Base-by-base conservation (phyloP, 2,329 filamentous ascomycete genomes). In the Talaromyces marneffei region DNA sequence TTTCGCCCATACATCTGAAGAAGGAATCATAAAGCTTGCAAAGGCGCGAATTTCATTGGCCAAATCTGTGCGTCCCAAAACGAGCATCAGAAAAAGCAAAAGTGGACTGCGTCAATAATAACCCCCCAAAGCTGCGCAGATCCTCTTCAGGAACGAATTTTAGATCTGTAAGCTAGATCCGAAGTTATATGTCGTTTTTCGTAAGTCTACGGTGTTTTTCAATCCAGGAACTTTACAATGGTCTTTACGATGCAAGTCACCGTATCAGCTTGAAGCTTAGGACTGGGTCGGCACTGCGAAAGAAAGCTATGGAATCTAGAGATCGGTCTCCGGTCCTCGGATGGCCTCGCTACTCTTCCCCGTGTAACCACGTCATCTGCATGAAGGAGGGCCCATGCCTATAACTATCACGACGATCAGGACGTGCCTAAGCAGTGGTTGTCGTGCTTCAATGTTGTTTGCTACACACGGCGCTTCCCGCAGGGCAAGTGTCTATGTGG, bases 281-380 rank as follows among this genome's bases (percentile, higher is more conserved):
- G n/a, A n/a, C n/a, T n/a, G n/a, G n/a, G n/a, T n/a, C n/a, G n/a
- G n/a, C n/a, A n/a, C n/a, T n/a, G n/a, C n/a, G n/a, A n/a, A n/a
- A n/a, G n/a, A n/a, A n/a, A n/a, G n/a, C n/a, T n/a, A n/a, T n/a
- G n/a, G n/a, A 37, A 29, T 50, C 12, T 48, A 48, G n/a, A 48
- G 7, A 33, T 57, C 42, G 31, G 42, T 50, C n/a, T 50, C 42
- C 56, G 56, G 29, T 50, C 20, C 20, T 37, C 42, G 42, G 56
- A 48, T 46, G 27, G 27, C 39, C 18, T 25, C 25, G 9, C 9
- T 25, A 48, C 16, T 33, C 40, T 35, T 50, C 8, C 10, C 48
- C 29, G 56, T 58, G 42, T 58, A 50, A 58, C 56, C 55, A 58
- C 42, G 31, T 50, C 56, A 50, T 58, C 56, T 58, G 42, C 56